phyloP scores from a whole-genome alignment of 2,329 filamentous ascomycete species.

The Aspergillus intermedius region DNA sequence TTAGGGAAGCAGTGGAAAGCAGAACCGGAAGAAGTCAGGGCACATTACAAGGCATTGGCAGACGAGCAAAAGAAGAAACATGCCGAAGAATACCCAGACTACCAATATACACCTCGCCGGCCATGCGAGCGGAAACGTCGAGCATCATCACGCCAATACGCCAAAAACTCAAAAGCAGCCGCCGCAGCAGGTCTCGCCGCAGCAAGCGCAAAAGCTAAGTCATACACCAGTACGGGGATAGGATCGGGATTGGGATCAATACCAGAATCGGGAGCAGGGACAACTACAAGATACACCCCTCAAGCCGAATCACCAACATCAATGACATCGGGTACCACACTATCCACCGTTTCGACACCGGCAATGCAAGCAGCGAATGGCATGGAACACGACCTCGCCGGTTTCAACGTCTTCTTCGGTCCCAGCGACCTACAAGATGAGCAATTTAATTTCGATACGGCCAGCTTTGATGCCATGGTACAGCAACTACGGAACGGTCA shows the following conservation, averaged over 20 bases:
- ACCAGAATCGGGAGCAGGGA: no score
- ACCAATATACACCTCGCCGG: conserved; percentile 44
- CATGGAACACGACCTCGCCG: neutral
- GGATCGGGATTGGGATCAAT: no score
- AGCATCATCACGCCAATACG: conserved; percentile 27
- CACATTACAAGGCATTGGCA: conserved; percentile 33
- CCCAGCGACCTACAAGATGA: conserved; percentile 2
- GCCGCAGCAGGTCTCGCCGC: neutral
- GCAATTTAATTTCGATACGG: conserved; percentile 9
- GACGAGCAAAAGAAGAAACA: conserved; percentile 37
- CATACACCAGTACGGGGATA: no score
- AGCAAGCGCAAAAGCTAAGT: neutral
- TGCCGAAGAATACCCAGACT: conserved; percentile 34
- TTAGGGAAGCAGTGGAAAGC: conserved; percentile 38
- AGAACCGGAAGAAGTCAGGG: conserved; percentile 30
- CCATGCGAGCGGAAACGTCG: conserved; percentile 42
- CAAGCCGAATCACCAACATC: conserved; percentile 2
- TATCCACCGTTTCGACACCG: conserved; percentile 7
- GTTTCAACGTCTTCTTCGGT: neutral
- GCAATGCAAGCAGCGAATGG: conserved; percentile 3
- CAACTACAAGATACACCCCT: no score
- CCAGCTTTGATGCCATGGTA: conserved; percentile 13
- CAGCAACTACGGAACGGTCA: conserved; percentile 12
- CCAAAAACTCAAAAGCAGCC: conserved; percentile 3
- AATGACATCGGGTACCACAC: neutral